Evolutionary conservation across 2,329 filamentous ascomycete species (phyloP).

Genomic region (Lachnellula occidentalis): DNA sequence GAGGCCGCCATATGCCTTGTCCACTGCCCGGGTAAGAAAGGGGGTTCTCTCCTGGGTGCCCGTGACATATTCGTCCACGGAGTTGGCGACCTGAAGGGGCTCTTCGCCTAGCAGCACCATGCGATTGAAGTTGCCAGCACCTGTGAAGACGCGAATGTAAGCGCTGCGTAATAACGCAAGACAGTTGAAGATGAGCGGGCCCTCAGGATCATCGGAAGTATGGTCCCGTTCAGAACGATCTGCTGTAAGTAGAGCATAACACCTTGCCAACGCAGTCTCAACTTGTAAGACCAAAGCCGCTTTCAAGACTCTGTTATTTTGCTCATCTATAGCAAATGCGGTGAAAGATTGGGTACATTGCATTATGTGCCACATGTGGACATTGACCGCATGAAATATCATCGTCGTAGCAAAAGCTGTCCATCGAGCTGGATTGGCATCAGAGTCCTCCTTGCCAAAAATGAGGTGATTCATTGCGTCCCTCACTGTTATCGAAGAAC

Average conservation of each 20-base stretch:
- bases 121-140: background rate
- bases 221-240: background rate
- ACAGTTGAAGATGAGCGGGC: constrained; percentile 3
- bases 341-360: too few relatives aligned
- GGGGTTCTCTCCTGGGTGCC: background rate
- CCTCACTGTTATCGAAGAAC: too few relatives aligned
- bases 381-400: too few relatives aligned
- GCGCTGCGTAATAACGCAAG: background rate
- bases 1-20: constrained; percentile 28
- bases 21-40: constrained; percentile 27
- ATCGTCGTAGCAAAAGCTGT: too few relatives aligned
- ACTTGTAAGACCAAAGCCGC: background rate
- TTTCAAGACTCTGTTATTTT: too few relatives aligned
- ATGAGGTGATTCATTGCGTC: too few relatives aligned
- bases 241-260: background rate
- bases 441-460: too few relatives aligned
- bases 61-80: too few relatives aligned
- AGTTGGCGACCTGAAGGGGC: background rate
- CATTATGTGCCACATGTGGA: too few relatives aligned
- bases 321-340: too few relatives aligned
- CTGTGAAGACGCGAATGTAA: background rate
- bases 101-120: background rate
- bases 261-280: background rate
- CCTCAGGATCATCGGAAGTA: constrained; percentile 1
- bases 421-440: too few relatives aligned